phyloP scores from a whole-genome alignment of 1,284 basidiomycete genomes.

The Chiua sp. region DNA sequence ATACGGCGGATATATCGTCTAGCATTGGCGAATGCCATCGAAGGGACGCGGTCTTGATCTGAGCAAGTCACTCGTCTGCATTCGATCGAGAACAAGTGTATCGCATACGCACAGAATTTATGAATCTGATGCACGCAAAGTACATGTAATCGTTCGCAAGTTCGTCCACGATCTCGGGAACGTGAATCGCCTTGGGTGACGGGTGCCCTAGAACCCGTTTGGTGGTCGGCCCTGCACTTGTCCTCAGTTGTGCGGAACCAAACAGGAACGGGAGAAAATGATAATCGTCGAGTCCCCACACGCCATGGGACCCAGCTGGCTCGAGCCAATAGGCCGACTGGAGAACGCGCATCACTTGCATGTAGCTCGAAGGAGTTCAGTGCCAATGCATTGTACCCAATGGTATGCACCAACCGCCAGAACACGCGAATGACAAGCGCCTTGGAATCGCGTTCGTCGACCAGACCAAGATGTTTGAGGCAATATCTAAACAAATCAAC shows the following conservation, averaged over 20 bases:
- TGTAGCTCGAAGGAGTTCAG: conserved; percentile 62
- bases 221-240: background rate
- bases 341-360: conserved; percentile 87
- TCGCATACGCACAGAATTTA: conserved; percentile 81
- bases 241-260: conserved; percentile 81
- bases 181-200: conserved; percentile 92
- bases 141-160: conserved; percentile 97
- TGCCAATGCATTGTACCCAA: background rate
- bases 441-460: conserved; percentile 71
- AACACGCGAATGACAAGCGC: conserved; percentile 88
- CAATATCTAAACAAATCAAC: conserved; percentile 66
- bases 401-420: conserved; percentile 69
- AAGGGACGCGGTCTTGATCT: conserved; percentile 96
- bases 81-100: background rate
- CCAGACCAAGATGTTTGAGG: conserved; percentile 75
- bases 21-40: conserved; percentile 99
- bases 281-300: conserved; percentile 99
- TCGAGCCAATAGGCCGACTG: conserved; percentile 98
- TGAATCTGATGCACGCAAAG: conserved; percentile 95
- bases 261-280: conserved; percentile 96
- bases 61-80: background rate
- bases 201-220: conserved; percentile 65
- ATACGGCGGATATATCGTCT: conserved; percentile 93
- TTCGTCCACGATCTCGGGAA: conserved; percentile 92
- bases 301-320: conserved; percentile 97